Base-by-base conservation (phyloP, 2,329 filamentous ascomycete genomes). In the Drechslerella dactyloides region DNA sequence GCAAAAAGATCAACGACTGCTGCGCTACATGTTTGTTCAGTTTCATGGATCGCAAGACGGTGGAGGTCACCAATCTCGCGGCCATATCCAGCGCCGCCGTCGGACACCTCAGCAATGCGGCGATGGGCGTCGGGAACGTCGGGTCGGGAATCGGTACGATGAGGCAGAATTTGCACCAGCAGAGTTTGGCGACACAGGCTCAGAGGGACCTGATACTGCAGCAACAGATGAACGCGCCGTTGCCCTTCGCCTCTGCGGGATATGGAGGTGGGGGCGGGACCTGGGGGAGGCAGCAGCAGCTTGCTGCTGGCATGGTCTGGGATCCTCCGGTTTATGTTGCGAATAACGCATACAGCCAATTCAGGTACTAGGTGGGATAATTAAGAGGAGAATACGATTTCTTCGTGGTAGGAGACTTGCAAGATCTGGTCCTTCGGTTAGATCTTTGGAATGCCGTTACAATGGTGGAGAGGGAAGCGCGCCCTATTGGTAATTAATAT, bases 1-100 rank as follows among this genome's bases (percentile, higher is more conserved):
- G 55, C 27, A 63, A 63, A 17, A n/a, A 19, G 3, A 55, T 63
- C 50, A 63, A 63, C 52, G 59, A 63, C 51, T 63, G 59, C 27
- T 63, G 59, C 27, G 59, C 59, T 2, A 24, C 7, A 1, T 63
- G 59, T 30, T 35, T 63, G 51, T n/a, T 48, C 8, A 35, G 7
- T 8, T 56, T 21, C 51, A 63, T 63, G 59, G 6, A 1, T 1
- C 59, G 59, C 2, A 15, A 55, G 17, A 21, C 15, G 23, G 37
- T 17, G 6, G 15, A 56, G 23, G 8, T 63, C 8, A 48, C 35
- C 17, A 56, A 55, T 24, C 37, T 63, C 51, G 23, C 23, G 21
- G 21, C 37, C 37, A 2, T 63, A 5, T 63, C 51, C 2, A 17
- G 5, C 24, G 13, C 23, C 6, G 37, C 59, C 5, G 46, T 63